A percentile compares a stretch with the other conserved stretches of the same genome.
These are phyloP conservation scores for Phanerochaete sordida DNA, from an alignment of 768 basidiomycete genomes.

Conservation along the genomic window DNA sequence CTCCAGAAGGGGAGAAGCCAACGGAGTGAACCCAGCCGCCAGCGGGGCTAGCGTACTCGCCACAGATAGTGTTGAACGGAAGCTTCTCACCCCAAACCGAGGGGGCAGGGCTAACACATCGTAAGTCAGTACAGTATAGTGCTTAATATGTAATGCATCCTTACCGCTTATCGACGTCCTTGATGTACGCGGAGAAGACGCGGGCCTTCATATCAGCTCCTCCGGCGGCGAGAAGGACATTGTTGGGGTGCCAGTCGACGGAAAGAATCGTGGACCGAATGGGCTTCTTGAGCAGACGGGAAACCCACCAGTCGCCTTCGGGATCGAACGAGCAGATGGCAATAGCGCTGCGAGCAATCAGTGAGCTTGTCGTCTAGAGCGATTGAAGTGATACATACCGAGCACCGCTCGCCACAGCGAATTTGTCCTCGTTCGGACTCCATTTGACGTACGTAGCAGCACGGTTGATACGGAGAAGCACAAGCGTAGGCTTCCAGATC, in stretches of 20 bases:
- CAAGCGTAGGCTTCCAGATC: slow-evolving; percentile 95
- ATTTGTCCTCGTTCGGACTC: slow-evolving; percentile 98
- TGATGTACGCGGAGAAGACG: slow-evolving; percentile 97
- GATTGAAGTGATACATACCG: slow-evolving; percentile 45
- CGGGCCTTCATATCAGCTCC: slow-evolving; percentile 97
- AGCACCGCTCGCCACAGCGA: slow-evolving; percentile 96
- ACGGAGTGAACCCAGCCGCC: slow-evolving; percentile 98
- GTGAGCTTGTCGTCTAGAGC: neutral
- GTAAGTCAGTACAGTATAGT: neutral
- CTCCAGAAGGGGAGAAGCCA: slow-evolving; percentile 95
- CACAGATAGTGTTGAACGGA: slow-evolving; percentile 96
- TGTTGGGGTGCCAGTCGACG: slow-evolving; percentile 99
- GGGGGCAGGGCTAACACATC: slow-evolving; percentile 63
- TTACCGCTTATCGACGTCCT: slow-evolving; percentile 92
- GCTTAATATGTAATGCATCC: slow-evolving; percentile 18
- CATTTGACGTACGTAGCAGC: slow-evolving; percentile 94
- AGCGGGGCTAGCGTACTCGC: slow-evolving; percentile 82
- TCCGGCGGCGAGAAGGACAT: slow-evolving; percentile 95
- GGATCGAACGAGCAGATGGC: slow-evolving; percentile 96
- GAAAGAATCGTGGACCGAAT: slow-evolving; percentile 91
- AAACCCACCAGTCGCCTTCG: slow-evolving; percentile 99
- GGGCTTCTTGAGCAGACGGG: slow-evolving; percentile 96
- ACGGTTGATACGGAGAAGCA: slow-evolving; percentile 89
- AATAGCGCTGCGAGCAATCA: slow-evolving; percentile 61
- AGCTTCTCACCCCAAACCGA: slow-evolving; percentile 97